Evolutionary conservation across 1,284 basidiomycete genomes (phyloP).

Genomic region (Psilocybe mexicana): DNA sequence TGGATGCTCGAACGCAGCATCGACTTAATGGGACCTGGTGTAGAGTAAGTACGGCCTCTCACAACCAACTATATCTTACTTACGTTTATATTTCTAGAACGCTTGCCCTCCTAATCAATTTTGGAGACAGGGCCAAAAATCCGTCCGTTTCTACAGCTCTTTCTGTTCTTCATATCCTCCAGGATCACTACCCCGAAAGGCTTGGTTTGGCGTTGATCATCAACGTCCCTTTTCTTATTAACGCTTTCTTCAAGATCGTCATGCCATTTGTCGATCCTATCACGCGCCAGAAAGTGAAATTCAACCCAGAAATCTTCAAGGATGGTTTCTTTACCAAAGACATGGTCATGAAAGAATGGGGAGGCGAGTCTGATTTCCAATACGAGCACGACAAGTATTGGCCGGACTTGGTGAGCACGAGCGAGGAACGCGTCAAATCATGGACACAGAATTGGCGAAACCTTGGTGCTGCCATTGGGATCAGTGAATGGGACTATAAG

Average conservation of each 20-base stretch:
- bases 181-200: constrained; percentile 91
- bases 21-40: constrained; percentile 73
- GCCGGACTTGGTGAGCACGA: constrained; percentile 60
- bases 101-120: constrained; percentile 79
- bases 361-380: constrained; percentile 59
- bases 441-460: constrained; percentile 64
- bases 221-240: constrained; percentile 82
- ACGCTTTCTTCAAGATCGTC: constrained; percentile 83
- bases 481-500: constrained; percentile 76
- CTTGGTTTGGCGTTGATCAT: constrained; percentile 83
- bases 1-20: constrained; percentile 74
- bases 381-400: constrained; percentile 79
- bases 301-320: constrained; percentile 63
- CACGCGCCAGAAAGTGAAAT: constrained; percentile 72
- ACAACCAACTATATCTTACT: neutral
- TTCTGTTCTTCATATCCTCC: constrained; percentile 74
- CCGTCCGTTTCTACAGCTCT: constrained; percentile 68
- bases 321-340: constrained; percentile 62
- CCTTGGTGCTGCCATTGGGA: constrained; percentile 64
- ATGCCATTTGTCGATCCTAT: constrained; percentile 79
- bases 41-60: constrained; percentile 54
- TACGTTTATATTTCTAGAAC: constrained; percentile 41
- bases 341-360: constrained; percentile 64
- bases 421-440: constrained; percentile 47
- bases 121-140: constrained; percentile 77